Conservation (phyloP, 495 filamentous ascomycete species). For the Cetradonia linearis region DNA sequence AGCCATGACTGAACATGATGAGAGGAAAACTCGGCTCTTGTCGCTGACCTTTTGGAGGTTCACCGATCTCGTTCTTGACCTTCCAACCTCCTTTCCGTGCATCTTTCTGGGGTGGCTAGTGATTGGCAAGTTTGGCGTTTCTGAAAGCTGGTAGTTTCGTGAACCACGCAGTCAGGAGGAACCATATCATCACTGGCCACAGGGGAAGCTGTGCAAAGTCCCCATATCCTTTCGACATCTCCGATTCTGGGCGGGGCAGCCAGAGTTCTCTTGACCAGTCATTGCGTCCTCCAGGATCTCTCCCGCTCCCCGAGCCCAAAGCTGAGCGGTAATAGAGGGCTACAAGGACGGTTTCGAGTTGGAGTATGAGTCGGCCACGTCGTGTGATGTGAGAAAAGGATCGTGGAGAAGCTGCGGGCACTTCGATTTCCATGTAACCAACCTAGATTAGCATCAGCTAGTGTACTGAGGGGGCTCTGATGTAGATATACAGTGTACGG, state of each 20-base stretch:
- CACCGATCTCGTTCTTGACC: constrained; percentile 27
- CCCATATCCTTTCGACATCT: constrained; percentile 43
- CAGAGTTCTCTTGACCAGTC: constrained; percentile 41
- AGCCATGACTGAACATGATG: constrained; percentile 38
- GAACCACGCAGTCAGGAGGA: constrained; percentile 42
- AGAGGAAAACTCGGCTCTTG: constrained; percentile 29
- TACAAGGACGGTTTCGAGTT: constrained; percentile 2
- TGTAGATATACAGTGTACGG: constrained; percentile 1
- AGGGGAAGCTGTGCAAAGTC: constrained; percentile 40
- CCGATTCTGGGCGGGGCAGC: constrained; percentile 40
- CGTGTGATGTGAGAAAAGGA: constrained; percentile 9
- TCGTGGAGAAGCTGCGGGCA: constrained; percentile 6
- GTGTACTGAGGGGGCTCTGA: no score
- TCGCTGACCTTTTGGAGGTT: constrained; percentile 21
- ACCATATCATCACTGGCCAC: constrained; percentile 35
- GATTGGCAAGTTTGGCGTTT: constrained; percentile 37
- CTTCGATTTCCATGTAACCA: constrained; percentile 6
- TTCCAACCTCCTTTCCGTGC: constrained; percentile 21
- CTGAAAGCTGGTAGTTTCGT: constrained; percentile 48
- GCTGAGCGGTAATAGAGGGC: constrained; percentile 8
- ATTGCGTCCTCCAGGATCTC: constrained; percentile 14
- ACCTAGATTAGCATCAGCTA: constrained; percentile 1
- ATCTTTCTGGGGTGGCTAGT: constrained; percentile 34
- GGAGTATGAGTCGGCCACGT: constrained; percentile 4
- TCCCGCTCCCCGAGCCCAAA: constrained; percentile 1